Base-by-base conservation (phyloP, 1,284 basidiomycete species). In the Leccinum cinnamomeum region DNA sequence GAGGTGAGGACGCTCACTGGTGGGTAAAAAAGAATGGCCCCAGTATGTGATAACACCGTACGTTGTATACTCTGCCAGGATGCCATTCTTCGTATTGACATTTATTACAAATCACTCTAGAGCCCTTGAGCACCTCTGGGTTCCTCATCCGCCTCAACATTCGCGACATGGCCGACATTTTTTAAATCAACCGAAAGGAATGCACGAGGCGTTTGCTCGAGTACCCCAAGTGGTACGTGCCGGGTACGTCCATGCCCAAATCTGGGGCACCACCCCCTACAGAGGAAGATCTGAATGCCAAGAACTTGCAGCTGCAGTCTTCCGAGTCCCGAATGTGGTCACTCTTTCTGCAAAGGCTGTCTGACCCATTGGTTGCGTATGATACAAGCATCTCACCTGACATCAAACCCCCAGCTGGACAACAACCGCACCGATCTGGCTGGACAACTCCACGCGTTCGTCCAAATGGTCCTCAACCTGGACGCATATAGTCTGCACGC, bases 131-230 rank as follows among this genome's bases (percentile, higher is more conserved):
- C 1, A 84, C 91, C 28, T 79, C 84, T 7, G 94, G 94, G 2
- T 96, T 96, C 74, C 83, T 90, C 30, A 82, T 97, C 16, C 90
- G 91, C 25, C 84, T 89, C 8, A 81, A 90, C 28, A 75, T 98
- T 8, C 78, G 87, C n/a, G 96, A 98, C 73, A 85, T 92, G 54
- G 79, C 97, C 59, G 88, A 95, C 68, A 90, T 98, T 33, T 99
- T 94, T 73, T 96, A 99, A 76, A 87, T 97, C 55, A 99, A 99
- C 76, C 87, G 97, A 59, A 98, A 97, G 76, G 97, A 99, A 71
- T 93, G 91, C 68, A 28, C 28, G 28, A 83, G 91, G 11, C 78
- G 98, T 11, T 81, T 99, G 3, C 82, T 98, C 46, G 91, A 95
- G 68, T 88, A 95, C 57, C 92, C 94, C 0, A 91, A 90, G 69